Evolutionary conservation across 768 basidiomycete species (phyloP), one percentile per base, ranked within the genome.

Genomic region (Pleurotus ostreatus): DNA sequence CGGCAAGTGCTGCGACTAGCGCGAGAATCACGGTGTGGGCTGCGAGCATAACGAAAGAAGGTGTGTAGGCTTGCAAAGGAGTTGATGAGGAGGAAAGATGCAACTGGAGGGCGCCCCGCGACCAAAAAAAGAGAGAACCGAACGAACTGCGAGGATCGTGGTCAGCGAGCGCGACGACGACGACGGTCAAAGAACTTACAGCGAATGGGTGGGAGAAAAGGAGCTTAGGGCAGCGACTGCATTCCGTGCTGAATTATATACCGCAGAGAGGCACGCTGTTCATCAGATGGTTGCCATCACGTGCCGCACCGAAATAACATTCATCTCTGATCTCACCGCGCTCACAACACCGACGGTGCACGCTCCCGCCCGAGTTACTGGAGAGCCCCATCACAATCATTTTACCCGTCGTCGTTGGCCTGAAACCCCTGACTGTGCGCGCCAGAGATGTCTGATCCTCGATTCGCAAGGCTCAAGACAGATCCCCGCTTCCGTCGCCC

Each of bases 401-500:
- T 34, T 49, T 49, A 26, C 13, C 30, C 30, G 30, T 34, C 30
- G 30, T 34, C 30, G 30, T 34, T 34, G 30, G 30, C 30, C 9
- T 34, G 30, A 34, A 34, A 34, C 30, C 30, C 30, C 30, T 34
- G 30, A 34, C 30, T 34, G 9, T 34, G 30, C 30, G 30, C 30
- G 30, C 30, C 47, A 56, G 57, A 57, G 61, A 86, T 88, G 85
- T 82, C 88, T 12, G 92, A 97, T 71, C 78, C 89, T n/a, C 83
- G 96, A 18, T 99, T 98, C 70, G 81, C 89, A 16, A 78, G 90
- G 52, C 77, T 98, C 55, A 87, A 84, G 67, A 85, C 92, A 12
- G 96, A 99, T 68, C 97, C 97, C 46, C 85, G 97, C 48, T 99
- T 99, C 74, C 79, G 94, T 22, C 81, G 82, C 30, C 89, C 92